phyloP scores from a whole-genome alignment of 352 stramenopile genomes.

The Pythium apleroticum region DNA sequence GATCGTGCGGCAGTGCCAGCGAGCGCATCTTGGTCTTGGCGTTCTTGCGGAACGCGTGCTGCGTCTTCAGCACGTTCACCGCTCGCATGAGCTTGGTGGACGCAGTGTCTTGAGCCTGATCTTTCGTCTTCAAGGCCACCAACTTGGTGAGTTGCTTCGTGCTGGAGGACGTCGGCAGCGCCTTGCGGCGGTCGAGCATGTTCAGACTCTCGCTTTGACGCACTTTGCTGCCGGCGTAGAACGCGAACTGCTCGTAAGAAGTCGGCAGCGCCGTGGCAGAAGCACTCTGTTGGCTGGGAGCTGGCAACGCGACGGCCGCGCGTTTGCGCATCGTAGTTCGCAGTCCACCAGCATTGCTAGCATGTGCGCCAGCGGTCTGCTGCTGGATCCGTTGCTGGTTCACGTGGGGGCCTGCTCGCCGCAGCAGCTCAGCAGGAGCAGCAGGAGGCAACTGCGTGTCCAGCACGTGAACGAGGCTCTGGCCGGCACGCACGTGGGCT shows the following conservation, averaged over 20 bases:
- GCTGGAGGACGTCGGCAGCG: constrained; percentile 24
- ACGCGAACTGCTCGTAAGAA: constrained; percentile 38
- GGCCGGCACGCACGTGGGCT: constrained; percentile 51
- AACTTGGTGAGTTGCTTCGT: constrained; percentile 42
- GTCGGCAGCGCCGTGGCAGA: background rate
- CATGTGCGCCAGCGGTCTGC: no score
- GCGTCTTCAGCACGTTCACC: constrained; percentile 16
- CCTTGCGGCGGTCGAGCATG: constrained; percentile 43
- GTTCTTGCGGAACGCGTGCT: constrained; percentile 29
- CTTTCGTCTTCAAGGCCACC: background rate
- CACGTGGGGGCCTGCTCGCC: background rate
- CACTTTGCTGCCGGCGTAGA: constrained; percentile 52
- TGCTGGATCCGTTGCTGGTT: background rate
- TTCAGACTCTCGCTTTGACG: constrained; percentile 34
- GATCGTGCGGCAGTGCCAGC: background rate
- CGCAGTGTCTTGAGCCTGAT: background rate
- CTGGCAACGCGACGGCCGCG: constrained; percentile 16
- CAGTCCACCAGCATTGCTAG: constrained; percentile 19
- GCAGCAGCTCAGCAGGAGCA: background rate
- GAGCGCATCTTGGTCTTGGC: background rate
- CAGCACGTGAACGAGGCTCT: constrained; percentile 43
- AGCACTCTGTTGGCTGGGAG: background rate
- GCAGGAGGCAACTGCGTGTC: constrained; percentile 17
- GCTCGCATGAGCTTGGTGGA: constrained; percentile 13
- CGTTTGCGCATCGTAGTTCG: constrained; percentile 24